phyloP scores from a whole-genome alignment of 1,139 yeast genomes.

The Kurtzmaniella quercitrusa region DNA sequence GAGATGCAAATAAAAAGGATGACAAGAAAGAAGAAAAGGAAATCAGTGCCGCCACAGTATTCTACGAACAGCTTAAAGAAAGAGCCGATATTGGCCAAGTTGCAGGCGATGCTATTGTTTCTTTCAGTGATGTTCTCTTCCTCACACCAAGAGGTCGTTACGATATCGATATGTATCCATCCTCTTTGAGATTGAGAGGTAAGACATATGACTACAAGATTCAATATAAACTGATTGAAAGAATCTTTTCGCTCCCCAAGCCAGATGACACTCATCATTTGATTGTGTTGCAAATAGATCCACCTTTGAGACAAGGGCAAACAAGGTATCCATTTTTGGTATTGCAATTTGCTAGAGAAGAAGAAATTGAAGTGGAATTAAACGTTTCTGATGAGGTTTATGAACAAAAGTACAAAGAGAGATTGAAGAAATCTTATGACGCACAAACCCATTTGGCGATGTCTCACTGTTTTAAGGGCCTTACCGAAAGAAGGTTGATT shows the following conservation, averaged over 20 bases:
- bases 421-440: conserved; percentile 74
- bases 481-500: conserved; percentile 80
- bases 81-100: conserved; percentile 96
- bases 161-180: conserved; percentile 90
- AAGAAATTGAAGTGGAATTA: conserved; percentile 86
- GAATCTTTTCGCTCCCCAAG: conserved; percentile 87
- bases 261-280: conserved; percentile 92
- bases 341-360: conserved; percentile 83
- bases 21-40: conserved; percentile 44
- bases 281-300: conserved; percentile 86
- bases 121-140: conserved; percentile 86
- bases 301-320: conserved; percentile 88
- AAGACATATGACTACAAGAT: conserved; percentile 96
- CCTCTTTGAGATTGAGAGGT: conserved; percentile 88
- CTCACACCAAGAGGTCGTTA: conserved; percentile 98
- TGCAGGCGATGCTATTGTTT: conserved; percentile 95
- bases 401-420: conserved; percentile 70
- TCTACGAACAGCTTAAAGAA: conserved; percentile 88
- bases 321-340: conserved; percentile 93
- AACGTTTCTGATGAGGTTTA: conserved; percentile 83
- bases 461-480: conserved; percentile 85
- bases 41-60: conserved; percentile 74
- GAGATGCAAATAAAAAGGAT: conserved; percentile 23
- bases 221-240: conserved; percentile 84
- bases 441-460: conserved; percentile 82